phyloP scores from a whole-genome alignment of 441 rosid species.

The Erodium texanum region DNA sequence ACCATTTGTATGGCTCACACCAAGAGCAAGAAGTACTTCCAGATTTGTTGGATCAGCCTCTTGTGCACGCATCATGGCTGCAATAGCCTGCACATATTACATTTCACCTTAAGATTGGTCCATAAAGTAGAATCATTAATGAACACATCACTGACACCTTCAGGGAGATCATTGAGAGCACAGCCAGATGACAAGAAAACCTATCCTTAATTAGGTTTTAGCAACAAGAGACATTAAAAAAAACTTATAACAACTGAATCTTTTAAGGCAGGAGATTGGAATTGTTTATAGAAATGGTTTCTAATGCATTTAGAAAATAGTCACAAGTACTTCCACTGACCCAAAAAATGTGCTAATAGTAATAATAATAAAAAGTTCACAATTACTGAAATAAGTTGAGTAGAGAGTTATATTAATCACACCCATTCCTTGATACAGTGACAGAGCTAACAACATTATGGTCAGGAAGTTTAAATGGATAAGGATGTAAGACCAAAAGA shows the following conservation, averaged over 20 bases:
- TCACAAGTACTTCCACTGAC: conserved; percentile 2
- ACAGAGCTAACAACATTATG: neutral
- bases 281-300: neutral
- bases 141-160: neutral
- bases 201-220: no score
- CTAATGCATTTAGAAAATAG: neutral
- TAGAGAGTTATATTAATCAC: neutral
- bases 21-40: conserved; percentile 98
- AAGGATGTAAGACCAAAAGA: no score
- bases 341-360: neutral
- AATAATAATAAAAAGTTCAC: neutral
- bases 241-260: neutral
- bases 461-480: neutral
- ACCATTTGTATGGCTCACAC: conserved; percentile 99
- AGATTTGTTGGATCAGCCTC: conserved; percentile 88
- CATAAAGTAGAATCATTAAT: neutral
- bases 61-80: conserved; percentile 96
- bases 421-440: neutral
- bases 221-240: no score
- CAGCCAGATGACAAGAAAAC: no score
- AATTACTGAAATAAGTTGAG: neutral
- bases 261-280: neutral
- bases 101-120: neutral
- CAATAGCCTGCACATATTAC: conserved; percentile 70
- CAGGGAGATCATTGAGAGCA: no score